A percentile compares a stretch with the other conserved stretches of the same genome.
phyloP scores from a whole-genome alignment of 768 basidiomycete genomes.

The Piloderma croceum region DNA sequence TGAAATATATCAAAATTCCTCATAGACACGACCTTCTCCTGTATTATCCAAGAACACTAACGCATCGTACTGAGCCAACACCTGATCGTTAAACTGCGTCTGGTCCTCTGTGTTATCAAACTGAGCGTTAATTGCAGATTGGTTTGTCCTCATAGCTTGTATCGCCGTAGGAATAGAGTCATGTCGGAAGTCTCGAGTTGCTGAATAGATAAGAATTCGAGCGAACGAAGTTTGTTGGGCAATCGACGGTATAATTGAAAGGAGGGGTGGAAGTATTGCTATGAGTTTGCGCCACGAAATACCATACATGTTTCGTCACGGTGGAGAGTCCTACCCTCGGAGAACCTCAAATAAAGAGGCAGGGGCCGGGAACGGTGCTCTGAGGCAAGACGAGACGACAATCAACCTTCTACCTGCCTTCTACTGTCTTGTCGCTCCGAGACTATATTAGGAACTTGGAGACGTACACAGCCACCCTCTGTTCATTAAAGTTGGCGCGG shows the following conservation, averaged over 20 bases:
- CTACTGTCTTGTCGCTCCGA: too few relatives aligned
- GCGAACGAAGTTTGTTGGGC: too few relatives aligned
- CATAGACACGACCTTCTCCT: conserved; percentile 66
- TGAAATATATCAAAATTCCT: too few relatives aligned
- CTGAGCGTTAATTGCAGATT: conserved; percentile 40
- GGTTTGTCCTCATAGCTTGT: conserved; percentile 42
- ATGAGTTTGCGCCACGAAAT: conserved; percentile 2
- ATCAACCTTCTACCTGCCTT: too few relatives aligned
- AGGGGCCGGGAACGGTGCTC: too few relatives aligned
- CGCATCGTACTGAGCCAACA: conserved; percentile 53
- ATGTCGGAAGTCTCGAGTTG: conserved; percentile 59
- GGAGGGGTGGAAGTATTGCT: not conserved
- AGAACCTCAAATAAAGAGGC: too few relatives aligned
- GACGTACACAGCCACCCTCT: too few relatives aligned
- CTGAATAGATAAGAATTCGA: conserved; percentile 54
- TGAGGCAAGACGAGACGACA: too few relatives aligned
- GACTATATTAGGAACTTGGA: too few relatives aligned
- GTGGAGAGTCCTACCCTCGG: too few relatives aligned
- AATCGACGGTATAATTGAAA: not conserved
- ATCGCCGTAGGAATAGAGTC: conserved; percentile 74
- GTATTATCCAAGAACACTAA: conserved; percentile 66
- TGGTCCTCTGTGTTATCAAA: conserved; percentile 67
- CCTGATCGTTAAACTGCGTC: conserved; percentile 47
- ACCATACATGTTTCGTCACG: too few relatives aligned
- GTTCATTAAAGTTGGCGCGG: too few relatives aligned